Evolutionary conservation across 2,329 filamentous ascomycete species (phyloP).

Genomic region (Tolypocladium tropicale): DNA sequence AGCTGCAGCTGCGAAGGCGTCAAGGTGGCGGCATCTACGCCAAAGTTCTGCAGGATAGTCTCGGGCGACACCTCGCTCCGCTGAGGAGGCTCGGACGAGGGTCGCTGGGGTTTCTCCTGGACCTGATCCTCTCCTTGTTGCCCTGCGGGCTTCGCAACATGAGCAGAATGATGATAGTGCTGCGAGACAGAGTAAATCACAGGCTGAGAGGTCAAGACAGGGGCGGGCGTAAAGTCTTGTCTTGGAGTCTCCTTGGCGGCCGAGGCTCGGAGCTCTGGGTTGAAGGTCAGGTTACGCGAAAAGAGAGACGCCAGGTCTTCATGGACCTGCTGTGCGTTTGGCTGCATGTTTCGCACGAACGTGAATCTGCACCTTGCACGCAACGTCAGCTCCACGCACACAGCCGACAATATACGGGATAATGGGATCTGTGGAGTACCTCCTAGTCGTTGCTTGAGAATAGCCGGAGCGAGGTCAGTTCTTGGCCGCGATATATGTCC

Average conservation of each 20-base stretch:
- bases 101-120: slow-evolving; percentile 28
- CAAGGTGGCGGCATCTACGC: slow-evolving; percentile 59
- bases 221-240: slow-evolving; percentile 18
- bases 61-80: slow-evolving; percentile 42
- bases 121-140: slow-evolving; percentile 14
- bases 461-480: neutral
- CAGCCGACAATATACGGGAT: neutral
- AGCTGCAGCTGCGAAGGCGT: slow-evolving; percentile 68
- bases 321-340: slow-evolving; percentile 45
- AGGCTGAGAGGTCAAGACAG: slow-evolving; percentile 17
- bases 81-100: slow-evolving; percentile 40
- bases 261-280: slow-evolving; percentile 23
- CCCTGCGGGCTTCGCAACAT: slow-evolving; percentile 32
- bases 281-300: slow-evolving; percentile 61
- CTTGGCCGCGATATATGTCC: neutral
- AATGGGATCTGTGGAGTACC: neutral
- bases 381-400: neutral
- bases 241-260: slow-evolving; percentile 16
- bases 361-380: neutral
- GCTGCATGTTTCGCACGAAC: slow-evolving; percentile 14
- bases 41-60: slow-evolving; percentile 51
- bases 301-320: slow-evolving; percentile 79
- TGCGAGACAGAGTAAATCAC: slow-evolving; percentile 68
- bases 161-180: slow-evolving; percentile 76
- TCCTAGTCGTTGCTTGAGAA: neutral